Evolutionary conservation across 2,329 filamentous ascomycete species (phyloP).

Genomic region (Ophiostoma novo-ulmi): DNA sequence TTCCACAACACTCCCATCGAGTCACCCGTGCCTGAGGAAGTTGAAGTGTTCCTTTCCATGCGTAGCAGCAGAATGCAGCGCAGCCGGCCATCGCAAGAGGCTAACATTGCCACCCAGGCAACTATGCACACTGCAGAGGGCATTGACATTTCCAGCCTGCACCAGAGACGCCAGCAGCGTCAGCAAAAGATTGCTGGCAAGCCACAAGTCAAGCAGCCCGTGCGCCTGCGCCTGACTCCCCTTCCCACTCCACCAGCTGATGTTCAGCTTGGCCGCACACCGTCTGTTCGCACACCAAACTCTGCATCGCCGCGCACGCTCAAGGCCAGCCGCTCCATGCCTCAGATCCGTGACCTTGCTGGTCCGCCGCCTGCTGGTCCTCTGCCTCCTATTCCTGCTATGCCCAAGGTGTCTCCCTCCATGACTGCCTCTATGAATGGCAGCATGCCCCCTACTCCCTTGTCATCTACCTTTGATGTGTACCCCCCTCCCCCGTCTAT

Average conservation of each 20-base stretch:
- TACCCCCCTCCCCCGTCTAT: constrained; percentile 5
- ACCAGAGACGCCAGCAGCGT: constrained; percentile 24
- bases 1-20: constrained; percentile 23
- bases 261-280: background rate
- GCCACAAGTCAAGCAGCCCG: constrained; percentile 18
- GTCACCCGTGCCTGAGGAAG: constrained; percentile 22
- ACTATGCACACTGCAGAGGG: background rate
- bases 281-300: background rate
- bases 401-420: constrained; percentile 13
- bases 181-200: constrained; percentile 23
- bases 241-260: constrained; percentile 19
- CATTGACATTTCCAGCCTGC: constrained; percentile 17
- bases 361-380: constrained; percentile 21
- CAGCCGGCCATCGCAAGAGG: background rate
- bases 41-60: constrained; percentile 11
- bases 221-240: constrained; percentile 20
- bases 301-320: constrained; percentile 16
- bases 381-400: constrained; percentile 24
- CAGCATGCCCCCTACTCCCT: constrained; percentile 1
- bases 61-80: background rate
- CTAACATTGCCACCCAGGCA: background rate
- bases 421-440: no score
- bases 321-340: constrained; percentile 25
- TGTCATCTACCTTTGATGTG: constrained; percentile 1
- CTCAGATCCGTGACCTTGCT: constrained; percentile 22